Conservation (phyloP, 306 rosid genomes). For the Casuarina glauca region DNA sequence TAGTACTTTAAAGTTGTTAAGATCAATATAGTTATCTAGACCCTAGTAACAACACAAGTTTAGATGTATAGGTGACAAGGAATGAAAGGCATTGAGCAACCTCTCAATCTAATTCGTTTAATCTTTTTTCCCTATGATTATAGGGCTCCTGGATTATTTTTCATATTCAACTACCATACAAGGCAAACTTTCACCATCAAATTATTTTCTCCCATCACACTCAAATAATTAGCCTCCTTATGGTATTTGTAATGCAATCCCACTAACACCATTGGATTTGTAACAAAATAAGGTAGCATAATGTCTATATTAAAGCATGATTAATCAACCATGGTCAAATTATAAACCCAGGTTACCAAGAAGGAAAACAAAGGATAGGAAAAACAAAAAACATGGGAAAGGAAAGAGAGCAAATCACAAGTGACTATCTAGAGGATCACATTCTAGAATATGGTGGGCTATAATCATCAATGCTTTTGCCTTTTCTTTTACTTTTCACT, state of each 20-base stretch:
- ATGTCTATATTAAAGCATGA: not conserved
- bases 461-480: conserved; percentile 45
- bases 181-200: conserved; percentile 16
- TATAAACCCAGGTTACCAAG: too few species aligned
- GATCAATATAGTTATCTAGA: conserved; percentile 4
- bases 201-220: conserved; percentile 2
- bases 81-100: conserved; percentile 7
- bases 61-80: too few species aligned
- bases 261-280: not conserved
- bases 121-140: conserved; percentile 19
- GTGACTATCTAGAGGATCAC: conserved; percentile 35
- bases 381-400: not conserved
- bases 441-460: conserved; percentile 45
- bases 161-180: conserved; percentile 18
- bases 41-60: not conserved
- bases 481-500: conserved; percentile 38
- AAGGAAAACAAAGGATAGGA: too few species aligned
- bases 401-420: not conserved
- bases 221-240: not conserved
- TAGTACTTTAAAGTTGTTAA: conserved; percentile 6
- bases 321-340: too few species aligned
- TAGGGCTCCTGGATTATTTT: conserved; percentile 10
- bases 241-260: not conserved
- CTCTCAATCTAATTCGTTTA: conserved; percentile 6
- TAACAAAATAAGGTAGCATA: not conserved